Conservation (phyloP, 768 basidiomycete genomes). For the Coprinopsis strossmayeri region DNA sequence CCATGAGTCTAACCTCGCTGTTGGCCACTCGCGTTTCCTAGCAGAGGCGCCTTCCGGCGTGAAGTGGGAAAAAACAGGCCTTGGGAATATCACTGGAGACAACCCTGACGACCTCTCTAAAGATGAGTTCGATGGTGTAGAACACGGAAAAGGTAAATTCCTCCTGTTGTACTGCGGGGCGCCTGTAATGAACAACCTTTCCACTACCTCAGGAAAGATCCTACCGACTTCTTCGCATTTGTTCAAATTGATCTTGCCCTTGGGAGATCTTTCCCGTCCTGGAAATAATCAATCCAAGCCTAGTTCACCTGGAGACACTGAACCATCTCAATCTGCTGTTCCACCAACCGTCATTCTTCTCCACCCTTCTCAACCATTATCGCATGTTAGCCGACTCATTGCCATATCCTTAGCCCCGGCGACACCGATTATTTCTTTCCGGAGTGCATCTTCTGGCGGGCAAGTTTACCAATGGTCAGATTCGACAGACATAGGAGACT, state of each 20-base stretch:
- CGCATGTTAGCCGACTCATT: conserved; percentile 55
- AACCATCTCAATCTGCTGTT: conserved; percentile 5
- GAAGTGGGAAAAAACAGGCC: conserved; percentile 24
- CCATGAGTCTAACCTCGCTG: not conserved
- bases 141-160: conserved; percentile 28
- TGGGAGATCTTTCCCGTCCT: conserved; percentile 22
- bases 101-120: conserved; percentile 9
- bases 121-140: conserved; percentile 23
- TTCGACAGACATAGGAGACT: conserved; percentile 60
- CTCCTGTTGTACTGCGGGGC: not conserved
- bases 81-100: conserved; percentile 6
- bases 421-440: conserved; percentile 37
- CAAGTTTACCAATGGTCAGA: conserved; percentile 52
- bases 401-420: conserved; percentile 33
- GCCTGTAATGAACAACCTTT: not conserved
- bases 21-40: conserved; percentile 33
- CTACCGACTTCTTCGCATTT: conserved; percentile 57
- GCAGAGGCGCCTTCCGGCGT: conserved; percentile 30
- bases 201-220: conserved; percentile 43
- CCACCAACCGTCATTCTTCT: conserved; percentile 53
- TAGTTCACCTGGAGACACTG: conserved; percentile 5
- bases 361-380: conserved; percentile 64
- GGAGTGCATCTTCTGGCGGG: conserved; percentile 26
- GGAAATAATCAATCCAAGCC: conserved; percentile 9
- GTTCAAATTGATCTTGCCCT: conserved; percentile 59